Conservation (phyloP, 2,329 filamentous ascomycete species). For the Neofusicoccum parvum region DNA sequence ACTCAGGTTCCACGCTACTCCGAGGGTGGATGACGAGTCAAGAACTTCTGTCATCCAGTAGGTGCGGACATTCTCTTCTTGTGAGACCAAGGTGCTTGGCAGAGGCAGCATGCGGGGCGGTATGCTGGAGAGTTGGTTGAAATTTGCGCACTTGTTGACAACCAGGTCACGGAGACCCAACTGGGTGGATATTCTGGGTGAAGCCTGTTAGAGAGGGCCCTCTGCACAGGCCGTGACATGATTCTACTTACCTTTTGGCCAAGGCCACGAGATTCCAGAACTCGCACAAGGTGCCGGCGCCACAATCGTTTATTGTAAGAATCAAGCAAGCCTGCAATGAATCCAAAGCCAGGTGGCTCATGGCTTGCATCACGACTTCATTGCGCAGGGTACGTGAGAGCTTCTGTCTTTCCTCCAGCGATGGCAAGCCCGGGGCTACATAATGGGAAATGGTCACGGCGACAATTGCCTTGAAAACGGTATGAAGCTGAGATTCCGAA, state of each 20-base stretch:
- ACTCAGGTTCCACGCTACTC: conserved; percentile 34
- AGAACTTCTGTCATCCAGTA: conserved; percentile 44
- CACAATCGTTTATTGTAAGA: conserved; percentile 34
- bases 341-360: conserved; percentile 32
- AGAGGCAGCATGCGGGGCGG: conserved; percentile 31
- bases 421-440: conserved; percentile 26
- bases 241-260: conserved; percentile 30
- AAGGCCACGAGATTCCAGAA: conserved; percentile 39
- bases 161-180: conserved; percentile 35
- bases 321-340: conserved; percentile 39
- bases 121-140: conserved; percentile 31
- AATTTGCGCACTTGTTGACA: conserved; percentile 32
- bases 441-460: conserved; percentile 33
- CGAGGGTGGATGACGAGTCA: conserved; percentile 37
- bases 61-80: conserved; percentile 39
- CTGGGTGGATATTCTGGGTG: conserved; percentile 32
- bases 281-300: conserved; percentile 33
- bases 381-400: conserved; percentile 30
- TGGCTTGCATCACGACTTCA: conserved; percentile 32
- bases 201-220: neutral
- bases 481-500: conserved; percentile 16
- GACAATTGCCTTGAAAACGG: conserved; percentile 36
- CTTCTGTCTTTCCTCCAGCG: conserved; percentile 27
- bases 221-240: neutral
- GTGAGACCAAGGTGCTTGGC: conserved; percentile 34